A percentile compares a stretch with the other conserved stretches of the same genome.
These are phyloP conservation scores for Flaveria floridana DNA, from an alignment of 140 eudicot species.

Conservation along the genomic window DNA sequence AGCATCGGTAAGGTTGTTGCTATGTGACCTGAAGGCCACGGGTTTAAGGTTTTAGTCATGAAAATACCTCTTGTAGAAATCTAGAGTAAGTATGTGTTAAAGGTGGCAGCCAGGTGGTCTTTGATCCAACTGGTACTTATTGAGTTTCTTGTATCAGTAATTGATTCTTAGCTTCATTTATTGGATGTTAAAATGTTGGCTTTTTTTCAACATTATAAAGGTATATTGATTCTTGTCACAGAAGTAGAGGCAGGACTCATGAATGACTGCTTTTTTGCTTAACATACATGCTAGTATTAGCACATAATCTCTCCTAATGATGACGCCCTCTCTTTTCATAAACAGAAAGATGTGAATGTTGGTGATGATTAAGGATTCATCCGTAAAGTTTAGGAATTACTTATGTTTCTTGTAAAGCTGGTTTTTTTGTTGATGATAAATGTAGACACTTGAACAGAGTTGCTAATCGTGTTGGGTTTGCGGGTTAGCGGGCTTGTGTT, in stretches of 20 bases:
- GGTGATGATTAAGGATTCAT: slow-evolving; percentile 9
- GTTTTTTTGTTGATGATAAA: background rate
- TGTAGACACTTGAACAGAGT: background rate
- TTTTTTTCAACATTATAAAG: background rate
- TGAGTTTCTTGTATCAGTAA: background rate
- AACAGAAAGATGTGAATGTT: slow-evolving; percentile 6
- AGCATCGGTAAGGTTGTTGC: no score
- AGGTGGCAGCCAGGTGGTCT: background rate
- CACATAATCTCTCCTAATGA: slow-evolving; percentile 21
- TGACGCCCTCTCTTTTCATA: slow-evolving; percentile 5
- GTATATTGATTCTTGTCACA: background rate
- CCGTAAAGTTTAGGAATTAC: background rate
- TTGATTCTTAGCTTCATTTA: background rate
- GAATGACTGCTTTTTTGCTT: background rate
- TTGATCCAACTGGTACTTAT: background rate
- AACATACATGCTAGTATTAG: slow-evolving; percentile 13
- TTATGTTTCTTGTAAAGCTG: background rate
- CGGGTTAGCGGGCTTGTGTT: background rate
- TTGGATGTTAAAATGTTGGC: slow-evolving; percentile 19
- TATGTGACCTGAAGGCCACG: no score
- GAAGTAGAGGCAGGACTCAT: background rate
- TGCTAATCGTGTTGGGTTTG: background rate
- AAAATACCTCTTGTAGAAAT: no score
- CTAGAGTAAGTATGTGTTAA: no score
- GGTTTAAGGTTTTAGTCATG: no score